Evolutionary conservation across 768 basidiomycete genomes (phyloP).

Genomic region (Nidularia sp.): DNA sequence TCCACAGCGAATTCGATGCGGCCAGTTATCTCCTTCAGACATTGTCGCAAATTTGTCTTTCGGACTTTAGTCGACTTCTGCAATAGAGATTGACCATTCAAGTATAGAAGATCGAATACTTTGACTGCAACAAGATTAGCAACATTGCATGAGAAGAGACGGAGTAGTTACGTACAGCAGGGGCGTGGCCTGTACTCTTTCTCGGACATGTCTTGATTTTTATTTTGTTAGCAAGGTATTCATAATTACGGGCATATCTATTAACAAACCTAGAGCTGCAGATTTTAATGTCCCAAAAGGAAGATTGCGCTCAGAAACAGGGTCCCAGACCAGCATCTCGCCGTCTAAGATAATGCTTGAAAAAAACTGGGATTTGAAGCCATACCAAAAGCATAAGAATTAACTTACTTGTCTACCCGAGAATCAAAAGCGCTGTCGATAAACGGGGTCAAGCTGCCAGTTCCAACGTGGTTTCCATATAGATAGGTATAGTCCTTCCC

Average conservation of each 20-base stretch:
- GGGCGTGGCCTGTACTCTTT: constrained; percentile 76
- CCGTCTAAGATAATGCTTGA: constrained; percentile 89
- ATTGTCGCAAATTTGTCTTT: constrained; percentile 70
- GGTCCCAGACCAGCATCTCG: constrained; percentile 99
- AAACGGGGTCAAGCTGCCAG: constrained; percentile 84
- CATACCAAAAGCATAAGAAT: too few species aligned
- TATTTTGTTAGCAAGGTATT: background rate
- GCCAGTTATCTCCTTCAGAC: constrained; percentile 67
- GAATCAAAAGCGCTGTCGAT: constrained; percentile 75
- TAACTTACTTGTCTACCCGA: constrained; percentile 74
- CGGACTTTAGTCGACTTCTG: constrained; percentile 69
- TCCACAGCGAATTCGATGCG: constrained; percentile 78
- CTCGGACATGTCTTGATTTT: constrained; percentile 60
- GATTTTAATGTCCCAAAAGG: constrained; percentile 95
- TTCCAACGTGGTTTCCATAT: constrained; percentile 81
- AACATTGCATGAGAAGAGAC: background rate
- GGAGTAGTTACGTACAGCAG: constrained; percentile 62
- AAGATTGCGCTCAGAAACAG: constrained; percentile 78
- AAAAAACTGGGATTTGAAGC: too few species aligned
- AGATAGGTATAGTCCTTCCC: constrained; percentile 89
- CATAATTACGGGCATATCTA: background rate
- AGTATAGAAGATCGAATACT: constrained; percentile 89
- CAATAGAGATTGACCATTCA: constrained; percentile 80
- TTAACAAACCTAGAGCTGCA: constrained; percentile 69
- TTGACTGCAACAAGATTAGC: constrained; percentile 61